Percentiles rank a stretch among this genome's conserved stretches.
Conservation (phyloP, 495 filamentous ascomycete genomes). For the Daldinia bambusicola region DNA sequence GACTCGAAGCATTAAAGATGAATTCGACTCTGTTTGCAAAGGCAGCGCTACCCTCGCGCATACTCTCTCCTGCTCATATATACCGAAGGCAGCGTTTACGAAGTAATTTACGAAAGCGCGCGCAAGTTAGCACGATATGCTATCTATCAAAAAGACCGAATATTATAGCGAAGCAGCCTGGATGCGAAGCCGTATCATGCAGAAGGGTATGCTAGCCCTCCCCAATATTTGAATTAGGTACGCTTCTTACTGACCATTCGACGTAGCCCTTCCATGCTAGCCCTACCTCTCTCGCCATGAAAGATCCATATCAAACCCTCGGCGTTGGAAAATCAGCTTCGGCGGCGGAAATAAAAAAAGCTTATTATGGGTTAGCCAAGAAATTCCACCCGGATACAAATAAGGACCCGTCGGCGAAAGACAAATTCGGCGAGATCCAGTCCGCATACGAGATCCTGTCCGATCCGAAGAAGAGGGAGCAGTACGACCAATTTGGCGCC, state of each 20-base stretch:
- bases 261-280: conserved; percentile 81
- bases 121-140: conserved; percentile 46
- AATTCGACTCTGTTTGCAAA: conserved; percentile 63
- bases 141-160: conserved; percentile 29
- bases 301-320: conserved; percentile 86
- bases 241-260: conserved; percentile 20
- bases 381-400: conserved; percentile 98
- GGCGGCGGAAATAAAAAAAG: conserved; percentile 93
- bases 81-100: conserved; percentile 56
- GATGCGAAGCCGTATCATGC: conserved; percentile 17
- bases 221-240: conserved; percentile 1
- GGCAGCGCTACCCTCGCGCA: conserved; percentile 60
- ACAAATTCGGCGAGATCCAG: conserved; percentile 92
- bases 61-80: conserved; percentile 60
- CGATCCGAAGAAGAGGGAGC: conserved; percentile 89
- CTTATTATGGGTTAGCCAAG: conserved; percentile 97
- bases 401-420: conserved; percentile 90
- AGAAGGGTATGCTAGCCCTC: conserved; percentile 42
- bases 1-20: conserved; percentile 52
- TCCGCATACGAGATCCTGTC: conserved; percentile 91
- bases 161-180: conserved; percentile 7
- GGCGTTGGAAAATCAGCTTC: conserved; percentile 85
- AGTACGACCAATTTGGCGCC: conserved; percentile 89
- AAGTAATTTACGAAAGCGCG: conserved; percentile 47
- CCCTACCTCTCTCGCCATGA: conserved; percentile 63